phyloP scores from a whole-genome alignment of 2,329 filamentous ascomycete species.

The Aureobasidium vineae region DNA sequence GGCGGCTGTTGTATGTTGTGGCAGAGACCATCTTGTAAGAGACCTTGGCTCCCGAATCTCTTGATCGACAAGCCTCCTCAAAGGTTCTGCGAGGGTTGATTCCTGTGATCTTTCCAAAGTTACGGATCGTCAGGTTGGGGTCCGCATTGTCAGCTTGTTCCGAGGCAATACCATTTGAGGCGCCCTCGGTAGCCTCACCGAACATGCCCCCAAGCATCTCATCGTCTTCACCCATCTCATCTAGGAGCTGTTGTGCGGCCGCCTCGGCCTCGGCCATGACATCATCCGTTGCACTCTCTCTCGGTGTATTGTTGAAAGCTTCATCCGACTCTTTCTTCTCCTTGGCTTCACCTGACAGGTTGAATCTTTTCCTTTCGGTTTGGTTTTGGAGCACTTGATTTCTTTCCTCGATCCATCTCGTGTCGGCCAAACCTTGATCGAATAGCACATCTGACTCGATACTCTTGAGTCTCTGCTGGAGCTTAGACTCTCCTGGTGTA shows the following conservation, averaged over 20 bases:
- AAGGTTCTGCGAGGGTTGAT: conserved; percentile 72
- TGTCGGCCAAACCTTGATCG: conserved; percentile 49
- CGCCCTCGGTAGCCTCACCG: conserved; percentile 36
- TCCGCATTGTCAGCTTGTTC: conserved; percentile 27
- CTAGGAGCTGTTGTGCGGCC: conserved; percentile 36
- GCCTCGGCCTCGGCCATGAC: conserved; percentile 52
- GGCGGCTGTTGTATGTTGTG: conserved; percentile 70
- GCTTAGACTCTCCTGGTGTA: conserved; percentile 57
- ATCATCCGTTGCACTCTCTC: conserved; percentile 38
- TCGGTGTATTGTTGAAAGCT: conserved; percentile 4
- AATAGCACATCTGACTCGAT: conserved; percentile 66
- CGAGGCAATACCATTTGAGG: conserved; percentile 5
- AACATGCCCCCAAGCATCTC: conserved; percentile 60
- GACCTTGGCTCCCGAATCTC: conserved; percentile 68
- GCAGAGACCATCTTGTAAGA: conserved; percentile 68
- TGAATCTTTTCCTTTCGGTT: conserved; percentile 38
- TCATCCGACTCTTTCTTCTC: background rate
- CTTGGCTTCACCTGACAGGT: conserved; percentile 30
- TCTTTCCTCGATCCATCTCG: conserved; percentile 47
- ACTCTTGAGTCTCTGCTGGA: conserved; percentile 70
- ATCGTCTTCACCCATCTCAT: conserved; percentile 52
- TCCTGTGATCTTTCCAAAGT: conserved; percentile 82
- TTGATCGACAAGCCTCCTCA: conserved; percentile 83
- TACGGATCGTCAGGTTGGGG: conserved; percentile 62
- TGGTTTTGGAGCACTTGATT: conserved; percentile 44